A percentile compares a stretch with the other conserved stretches of the same genome.
Evolutionary conservation across 805 yeast genomes (phyloP).

Genomic region (Candida broadrunensis): DNA sequence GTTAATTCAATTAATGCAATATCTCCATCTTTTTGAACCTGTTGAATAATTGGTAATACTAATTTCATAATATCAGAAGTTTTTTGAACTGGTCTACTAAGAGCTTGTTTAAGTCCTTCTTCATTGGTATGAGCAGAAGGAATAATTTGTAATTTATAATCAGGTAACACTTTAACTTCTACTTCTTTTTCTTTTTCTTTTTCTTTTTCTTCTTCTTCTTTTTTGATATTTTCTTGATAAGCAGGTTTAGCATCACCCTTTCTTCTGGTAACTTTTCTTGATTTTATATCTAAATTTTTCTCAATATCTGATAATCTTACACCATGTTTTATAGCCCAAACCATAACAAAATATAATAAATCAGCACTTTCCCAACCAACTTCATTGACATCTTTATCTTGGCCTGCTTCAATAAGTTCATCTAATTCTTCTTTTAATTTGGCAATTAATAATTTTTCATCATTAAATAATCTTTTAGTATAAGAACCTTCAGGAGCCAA

Average conservation of each 20-base stretch:
- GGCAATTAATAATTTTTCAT: constrained; percentile 71
- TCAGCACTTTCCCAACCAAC: constrained; percentile 98
- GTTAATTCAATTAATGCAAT: constrained; percentile 85
- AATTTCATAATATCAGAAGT: constrained; percentile 90
- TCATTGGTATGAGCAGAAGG: constrained; percentile 31
- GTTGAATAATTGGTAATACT: constrained; percentile 84
- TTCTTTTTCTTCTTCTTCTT: constrained; percentile 15
- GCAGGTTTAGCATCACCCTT: constrained; percentile 94
- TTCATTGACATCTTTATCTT: constrained; percentile 32
- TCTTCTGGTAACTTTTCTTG: constrained; percentile 84
- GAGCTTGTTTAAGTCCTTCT: constrained; percentile 53
- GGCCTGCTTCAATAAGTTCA: constrained; percentile 82
- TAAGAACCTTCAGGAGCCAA: constrained; percentile 93
- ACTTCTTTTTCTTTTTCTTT: constrained; percentile 10
- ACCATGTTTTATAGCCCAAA: constrained; percentile 62
- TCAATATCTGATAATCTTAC: constrained; percentile 81
- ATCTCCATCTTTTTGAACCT: constrained; percentile 78
- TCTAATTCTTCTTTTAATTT: constrained; percentile 96
- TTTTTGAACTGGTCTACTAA: constrained; percentile 93
- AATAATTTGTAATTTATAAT: constrained; percentile 50
- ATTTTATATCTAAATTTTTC: constrained; percentile 76
- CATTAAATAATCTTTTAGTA: constrained; percentile 82
- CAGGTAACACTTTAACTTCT: constrained; percentile 14
- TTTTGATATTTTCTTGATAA: constrained; percentile 45
- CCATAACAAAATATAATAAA: constrained; percentile 56